A percentile compares a stretch with the other conserved stretches of the same genome.
Evolutionary conservation across 2,329 filamentous ascomycete species (phyloP).

Genomic region (Salinomyces thailandicus): DNA sequence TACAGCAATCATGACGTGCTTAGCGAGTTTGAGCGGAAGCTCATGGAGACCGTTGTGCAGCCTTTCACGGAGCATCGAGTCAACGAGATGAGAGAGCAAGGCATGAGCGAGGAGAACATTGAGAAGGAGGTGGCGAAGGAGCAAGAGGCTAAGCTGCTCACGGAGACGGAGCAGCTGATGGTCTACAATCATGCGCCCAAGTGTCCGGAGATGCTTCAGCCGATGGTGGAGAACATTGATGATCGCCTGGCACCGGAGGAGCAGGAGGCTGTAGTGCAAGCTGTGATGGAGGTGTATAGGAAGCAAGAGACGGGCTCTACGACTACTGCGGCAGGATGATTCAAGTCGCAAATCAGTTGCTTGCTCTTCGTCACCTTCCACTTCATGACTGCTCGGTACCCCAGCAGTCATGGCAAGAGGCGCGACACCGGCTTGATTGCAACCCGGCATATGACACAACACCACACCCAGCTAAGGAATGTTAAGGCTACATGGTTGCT

Average conservation of each 20-base stretch:
- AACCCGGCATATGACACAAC: too few species aligned
- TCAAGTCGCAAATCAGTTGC: too few species aligned
- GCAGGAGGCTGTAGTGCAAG: constrained; percentile 22
- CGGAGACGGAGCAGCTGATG: constrained; percentile 26
- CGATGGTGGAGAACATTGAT: constrained; percentile 27
- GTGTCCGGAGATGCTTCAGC: constrained; percentile 24
- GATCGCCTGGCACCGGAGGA: constrained; percentile 25
- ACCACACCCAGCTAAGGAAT: too few species aligned
- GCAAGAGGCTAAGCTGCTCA: constrained; percentile 24
- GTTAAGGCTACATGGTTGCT: too few species aligned
- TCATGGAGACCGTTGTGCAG: constrained; percentile 16
- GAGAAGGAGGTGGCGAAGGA: constrained; percentile 20
- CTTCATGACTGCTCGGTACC: too few species aligned
- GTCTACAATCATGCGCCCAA: constrained; percentile 25
- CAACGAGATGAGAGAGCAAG: constrained; percentile 7
- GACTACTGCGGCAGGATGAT: not conserved
- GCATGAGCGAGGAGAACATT: constrained; percentile 17
- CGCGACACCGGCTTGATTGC: too few species aligned
- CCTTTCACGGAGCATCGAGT: constrained; percentile 20
- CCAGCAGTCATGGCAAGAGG: too few species aligned
- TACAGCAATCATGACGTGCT: constrained; percentile 17
- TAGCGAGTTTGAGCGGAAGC: constrained; percentile 16
- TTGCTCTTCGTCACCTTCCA: too few species aligned
- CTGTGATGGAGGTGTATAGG: constrained; percentile 15
- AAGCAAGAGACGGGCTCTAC: constrained; percentile 5